A percentile compares a stretch with the other conserved stretches of the same genome.
Conservation (phyloP, 139 green algal genomes). For the Astrephomene gubernaculifera region DNA sequence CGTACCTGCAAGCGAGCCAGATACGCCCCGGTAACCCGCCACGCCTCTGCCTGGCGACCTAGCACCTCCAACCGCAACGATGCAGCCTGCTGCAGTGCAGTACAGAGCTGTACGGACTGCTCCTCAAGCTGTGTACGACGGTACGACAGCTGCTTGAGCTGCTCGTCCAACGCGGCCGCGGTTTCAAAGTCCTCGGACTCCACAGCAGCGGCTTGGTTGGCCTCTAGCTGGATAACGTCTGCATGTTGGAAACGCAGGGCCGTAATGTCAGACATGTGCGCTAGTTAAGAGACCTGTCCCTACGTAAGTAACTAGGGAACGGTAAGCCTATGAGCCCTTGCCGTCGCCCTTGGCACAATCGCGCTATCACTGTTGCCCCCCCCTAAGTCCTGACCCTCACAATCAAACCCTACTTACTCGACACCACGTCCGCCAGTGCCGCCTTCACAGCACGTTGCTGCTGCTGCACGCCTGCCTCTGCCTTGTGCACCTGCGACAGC, state of each 20-base stretch:
- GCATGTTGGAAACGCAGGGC: neutral
- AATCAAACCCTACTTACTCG: neutral
- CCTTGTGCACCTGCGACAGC: neutral
- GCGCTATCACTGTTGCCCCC: neutral
- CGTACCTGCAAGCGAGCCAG: constrained; percentile 30
- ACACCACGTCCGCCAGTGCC: neutral
- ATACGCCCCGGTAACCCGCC: neutral
- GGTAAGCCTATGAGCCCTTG: too few species aligned
- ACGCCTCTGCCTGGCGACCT: neutral
- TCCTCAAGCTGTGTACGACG: neutral
- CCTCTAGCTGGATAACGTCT: constrained; percentile 35
- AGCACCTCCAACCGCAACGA: neutral
- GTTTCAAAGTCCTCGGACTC: constrained; percentile 67
- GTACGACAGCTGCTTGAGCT: constrained; percentile 40
- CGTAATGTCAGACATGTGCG: too few species aligned
- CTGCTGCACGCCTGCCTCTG: constrained; percentile 24
- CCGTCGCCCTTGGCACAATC: too few species aligned
- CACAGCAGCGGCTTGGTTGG: constrained; percentile 53
- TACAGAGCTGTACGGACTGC: constrained; percentile 1
- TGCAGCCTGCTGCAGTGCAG: neutral
- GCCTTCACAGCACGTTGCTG: constrained; percentile 20
- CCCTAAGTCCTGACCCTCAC: too few species aligned
- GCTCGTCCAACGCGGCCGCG: constrained; percentile 58
- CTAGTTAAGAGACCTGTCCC: too few species aligned
- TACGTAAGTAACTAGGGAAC: too few species aligned